Percentiles rank a stretch among this genome's conserved stretches.
Conservation (phyloP, 164 flowering plant species). For the Aristolochia fimbriata region DNA sequence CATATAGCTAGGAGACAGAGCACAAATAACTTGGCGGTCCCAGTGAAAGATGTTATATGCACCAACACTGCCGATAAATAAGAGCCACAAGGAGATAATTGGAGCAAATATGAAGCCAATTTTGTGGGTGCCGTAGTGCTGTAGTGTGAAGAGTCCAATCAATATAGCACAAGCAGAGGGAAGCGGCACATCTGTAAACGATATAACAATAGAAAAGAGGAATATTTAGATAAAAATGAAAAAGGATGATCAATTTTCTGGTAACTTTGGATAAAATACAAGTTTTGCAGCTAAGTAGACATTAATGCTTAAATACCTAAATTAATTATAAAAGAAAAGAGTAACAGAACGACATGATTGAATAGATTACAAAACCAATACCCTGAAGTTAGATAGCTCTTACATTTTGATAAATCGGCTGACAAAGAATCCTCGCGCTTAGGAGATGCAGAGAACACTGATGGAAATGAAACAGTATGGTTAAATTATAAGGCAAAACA, state of each 20-base stretch:
- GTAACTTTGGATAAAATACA: too few species aligned
- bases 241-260: not conserved
- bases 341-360: too few species aligned
- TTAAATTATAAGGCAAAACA: not conserved
- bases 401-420: not conserved
- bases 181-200: slow-evolving; percentile 64
- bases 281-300: too few species aligned
- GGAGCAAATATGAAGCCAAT: slow-evolving; percentile 87
- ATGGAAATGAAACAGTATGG: not conserved
- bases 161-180: slow-evolving; percentile 67
- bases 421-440: not conserved
- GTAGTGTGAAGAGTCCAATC: slow-evolving; percentile 61
- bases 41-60: slow-evolving; percentile 68
- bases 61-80: slow-evolving; percentile 71
- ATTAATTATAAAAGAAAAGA: too few species aligned
- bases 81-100: slow-evolving; percentile 63
- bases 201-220: not conserved
- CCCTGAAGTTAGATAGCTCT: not conserved
- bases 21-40: slow-evolving; percentile 57
- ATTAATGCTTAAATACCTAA: too few species aligned
- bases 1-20: slow-evolving; percentile 68
- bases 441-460: not conserved
- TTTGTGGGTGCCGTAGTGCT: slow-evolving; percentile 80
- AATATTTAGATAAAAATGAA: not conserved
- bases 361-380: too few species aligned